Base-by-base conservation (phyloP, 768 basidiomycete species). In the Amylocystis lapponica region DNA sequence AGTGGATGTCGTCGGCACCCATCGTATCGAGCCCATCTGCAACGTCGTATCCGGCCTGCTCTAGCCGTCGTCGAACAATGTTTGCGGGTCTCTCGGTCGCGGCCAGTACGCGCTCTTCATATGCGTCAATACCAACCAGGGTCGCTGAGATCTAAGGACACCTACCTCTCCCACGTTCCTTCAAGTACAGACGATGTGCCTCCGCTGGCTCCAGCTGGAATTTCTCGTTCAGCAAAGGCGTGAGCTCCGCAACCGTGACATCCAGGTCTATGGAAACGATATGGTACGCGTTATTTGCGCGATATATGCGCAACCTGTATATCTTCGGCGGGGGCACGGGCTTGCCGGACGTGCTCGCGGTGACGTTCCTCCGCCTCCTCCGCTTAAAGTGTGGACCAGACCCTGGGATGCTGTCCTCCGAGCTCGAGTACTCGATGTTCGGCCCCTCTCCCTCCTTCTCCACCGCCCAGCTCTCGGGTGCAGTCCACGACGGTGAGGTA, bases 31-130 rank as follows among this genome's bases (percentile, higher is more conserved):
- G 63, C 30, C 83, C 81, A 59, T 99, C 95, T 14, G 78, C 73
- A 17, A 79, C 74, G 38, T 84, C 81, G 53, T 92, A 97, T 0
- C 95, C 94, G 3, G 92, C 91, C 59, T 95, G 90, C 51, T 86
- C 80, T 48, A 97, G 68, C 27, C 91, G 75, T 30, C 87, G 74
- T 45, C 83, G 76, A 17, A 95, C 85, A 46, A 96, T 90, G 27
- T 79, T 77, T 2, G 91, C 83, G 0, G 95, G 95, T 35, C 77
- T 70, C 63, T 99, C 96, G 1, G 81, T 80, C 16, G 78, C 76
- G 7, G 79, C 80, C 43, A 99, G 68, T 29, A 92, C 71, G 11
- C 95, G 84, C 56, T 98, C 94, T 95, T 27, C 11, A 39, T 4
- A n/a, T n/a, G n/a, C n/a, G n/a, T n/a, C n/a, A n/a, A n/a, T n/a